Evolutionary conservation across 148 eudicot species (phyloP), one percentile per base, ranked within the genome.

Genomic region (Vaccinium vitisidaea): DNA sequence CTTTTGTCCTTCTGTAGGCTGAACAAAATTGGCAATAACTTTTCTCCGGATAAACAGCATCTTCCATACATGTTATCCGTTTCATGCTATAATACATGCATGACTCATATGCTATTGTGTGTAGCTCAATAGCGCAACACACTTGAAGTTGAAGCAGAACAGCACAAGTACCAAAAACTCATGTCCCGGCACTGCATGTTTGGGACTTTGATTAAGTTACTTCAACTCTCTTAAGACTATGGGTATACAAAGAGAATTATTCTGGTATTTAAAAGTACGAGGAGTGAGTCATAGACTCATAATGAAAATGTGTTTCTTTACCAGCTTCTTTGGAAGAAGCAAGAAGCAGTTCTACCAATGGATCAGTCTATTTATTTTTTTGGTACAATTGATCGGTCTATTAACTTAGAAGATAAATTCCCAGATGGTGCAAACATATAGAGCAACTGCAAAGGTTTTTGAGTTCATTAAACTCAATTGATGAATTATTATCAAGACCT

Each of bases 371-470:
- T 36, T 36, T 36, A 1, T 36, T 36, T 36, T 36, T 36, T 36
- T 2, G 39, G 39, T 36, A 36, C 5, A 21, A 63, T n/a, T 80
- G 70, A 63, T n/a, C 13, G 0, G 1, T 59, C 67, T 59, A 61
- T 61, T n/a, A 8, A 65, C 71, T 67, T 67, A 8, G 36, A 30
- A 23, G 3, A 67, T 25, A 67, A 67, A 67, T 67, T 23, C 10
- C 15, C 12, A 11, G 13, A n/a, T 8, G 36, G 25, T 25, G 32
- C 32, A 9, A 25, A 25, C 15, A 67, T 25, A 67, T 5, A 67
- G 73, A 67, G 36, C 73, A 67, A 25, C 73, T 67, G 73, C 73
- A 67, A 67, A 25, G 71, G 30, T 65, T 65, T 67, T 67, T 25
- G 43, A 67, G 73, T 67, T 25, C 73, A 67, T 25, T 27, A 25